Conservation (phyloP, 2,329 filamentous ascomycete species). For the Mollisia scopiformis region DNA sequence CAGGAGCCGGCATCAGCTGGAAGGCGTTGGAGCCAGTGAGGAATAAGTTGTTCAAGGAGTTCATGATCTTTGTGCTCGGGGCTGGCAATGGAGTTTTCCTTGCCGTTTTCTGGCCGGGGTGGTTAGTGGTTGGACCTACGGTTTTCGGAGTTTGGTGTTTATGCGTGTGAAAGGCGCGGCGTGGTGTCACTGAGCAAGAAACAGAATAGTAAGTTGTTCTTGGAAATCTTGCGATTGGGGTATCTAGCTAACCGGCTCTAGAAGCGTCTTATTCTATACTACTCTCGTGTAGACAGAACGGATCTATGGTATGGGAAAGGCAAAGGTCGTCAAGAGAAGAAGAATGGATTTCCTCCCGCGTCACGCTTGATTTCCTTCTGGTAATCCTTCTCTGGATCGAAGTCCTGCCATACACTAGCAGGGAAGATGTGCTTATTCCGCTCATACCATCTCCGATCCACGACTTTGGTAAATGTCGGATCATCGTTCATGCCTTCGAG, state of each 20-base stretch:
- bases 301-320: background rate
- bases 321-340: slow-evolving; percentile 61
- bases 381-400: slow-evolving; percentile 89
- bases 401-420: slow-evolving; percentile 93
- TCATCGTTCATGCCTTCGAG: slow-evolving; percentile 81
- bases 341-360: slow-evolving; percentile 88
- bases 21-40: slow-evolving; percentile 24
- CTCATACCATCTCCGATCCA: slow-evolving; percentile 96
- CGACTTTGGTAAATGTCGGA: slow-evolving; percentile 84
- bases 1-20: slow-evolving; percentile 17
- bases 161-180: slow-evolving; percentile 23
- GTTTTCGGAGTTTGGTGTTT: slow-evolving; percentile 18
- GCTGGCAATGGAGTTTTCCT: slow-evolving; percentile 31
- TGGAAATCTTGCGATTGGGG: background rate
- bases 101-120: slow-evolving; percentile 37
- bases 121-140: slow-evolving; percentile 30
- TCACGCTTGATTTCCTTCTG: slow-evolving; percentile 78
- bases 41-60: slow-evolving; percentile 32
- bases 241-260: slow-evolving; percentile 1
- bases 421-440: slow-evolving; percentile 98
- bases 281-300: background rate
- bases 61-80: slow-evolving; percentile 34
- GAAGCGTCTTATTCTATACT: background rate
- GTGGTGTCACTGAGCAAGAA: background rate
- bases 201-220: background rate